Percentiles rank a stretch among this genome's conserved stretches.
phyloP scores from a whole-genome alignment of 345 rosid genomes.

The Populus euphratica region DNA sequence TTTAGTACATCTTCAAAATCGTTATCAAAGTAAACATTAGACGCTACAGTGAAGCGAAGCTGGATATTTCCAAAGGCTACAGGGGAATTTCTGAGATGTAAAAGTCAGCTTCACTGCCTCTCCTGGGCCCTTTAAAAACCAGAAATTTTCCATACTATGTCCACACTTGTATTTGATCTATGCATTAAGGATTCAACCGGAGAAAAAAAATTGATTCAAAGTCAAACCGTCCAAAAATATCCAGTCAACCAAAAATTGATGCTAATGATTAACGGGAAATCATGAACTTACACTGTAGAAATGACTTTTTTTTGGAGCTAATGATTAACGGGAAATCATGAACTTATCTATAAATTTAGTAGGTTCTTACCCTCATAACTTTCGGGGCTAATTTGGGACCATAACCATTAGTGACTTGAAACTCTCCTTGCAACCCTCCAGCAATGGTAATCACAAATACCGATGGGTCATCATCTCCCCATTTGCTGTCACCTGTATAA shows the following conservation, averaged over 20 bases:
- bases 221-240: neutral
- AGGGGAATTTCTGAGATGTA: neutral
- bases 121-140: neutral
- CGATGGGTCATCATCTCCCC: constrained; percentile 54
- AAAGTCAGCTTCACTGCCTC: neutral
- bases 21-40: neutral
- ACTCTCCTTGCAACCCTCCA: constrained; percentile 45
- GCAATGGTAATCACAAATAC: constrained; percentile 36
- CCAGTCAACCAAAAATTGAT: neutral
- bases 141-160: too few species aligned
- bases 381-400: constrained; percentile 44
- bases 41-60: neutral
- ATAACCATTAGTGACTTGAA: constrained; percentile 59
- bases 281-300: neutral
- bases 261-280: neutral
- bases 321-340: neutral
- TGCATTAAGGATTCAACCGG: neutral
- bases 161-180: neutral
- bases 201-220: neutral
- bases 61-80: too few species aligned
- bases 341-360: neutral
- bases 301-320: neutral
- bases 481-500: constrained; percentile 25
- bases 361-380: constrained; percentile 41
- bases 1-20: neutral